Conservation (phyloP, 1,284 basidiomycete genomes). For the Trametes sp. region DNA sequence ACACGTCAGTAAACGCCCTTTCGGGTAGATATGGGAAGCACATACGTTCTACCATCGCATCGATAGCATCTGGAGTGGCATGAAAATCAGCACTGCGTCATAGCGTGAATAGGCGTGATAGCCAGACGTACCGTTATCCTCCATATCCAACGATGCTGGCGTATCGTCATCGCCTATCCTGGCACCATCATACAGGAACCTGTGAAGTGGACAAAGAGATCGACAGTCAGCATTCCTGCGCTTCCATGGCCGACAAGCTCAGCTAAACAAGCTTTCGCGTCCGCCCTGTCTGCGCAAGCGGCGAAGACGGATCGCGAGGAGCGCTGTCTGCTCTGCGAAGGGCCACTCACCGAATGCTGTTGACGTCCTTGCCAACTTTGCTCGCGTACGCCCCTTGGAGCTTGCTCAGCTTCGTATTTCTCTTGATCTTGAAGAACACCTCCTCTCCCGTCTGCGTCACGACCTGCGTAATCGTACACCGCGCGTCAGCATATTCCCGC, state of each 20-base stretch:
- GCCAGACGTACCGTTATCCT: constrained; percentile 73
- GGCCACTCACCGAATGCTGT: constrained; percentile 78
- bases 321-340: not conserved
- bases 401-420: constrained; percentile 93
- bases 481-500: not conserved
- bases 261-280: not conserved
- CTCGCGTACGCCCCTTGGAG: constrained; percentile 92
- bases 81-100: constrained; percentile 10
- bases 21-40: constrained; percentile 36
- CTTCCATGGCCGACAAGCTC: constrained; percentile 2
- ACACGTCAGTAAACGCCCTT: not conserved
- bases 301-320: not conserved
- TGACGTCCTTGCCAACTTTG: constrained; percentile 91
- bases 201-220: constrained; percentile 40
- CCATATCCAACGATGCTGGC: constrained; percentile 84
- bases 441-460: constrained; percentile 84
- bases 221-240: constrained; percentile 7
- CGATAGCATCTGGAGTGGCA: constrained; percentile 72
- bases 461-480: constrained; percentile 55
- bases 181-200: constrained; percentile 87
- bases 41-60: constrained; percentile 93
- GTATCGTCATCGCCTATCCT: constrained; percentile 89
- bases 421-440: constrained; percentile 99
- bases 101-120: not conserved
- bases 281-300: not conserved